These are phyloP conservation scores for Hypoxylon lienhwacheense DNA, from an alignment of 495 filamentous ascomycete species.

Conservation along the genomic window DNA sequence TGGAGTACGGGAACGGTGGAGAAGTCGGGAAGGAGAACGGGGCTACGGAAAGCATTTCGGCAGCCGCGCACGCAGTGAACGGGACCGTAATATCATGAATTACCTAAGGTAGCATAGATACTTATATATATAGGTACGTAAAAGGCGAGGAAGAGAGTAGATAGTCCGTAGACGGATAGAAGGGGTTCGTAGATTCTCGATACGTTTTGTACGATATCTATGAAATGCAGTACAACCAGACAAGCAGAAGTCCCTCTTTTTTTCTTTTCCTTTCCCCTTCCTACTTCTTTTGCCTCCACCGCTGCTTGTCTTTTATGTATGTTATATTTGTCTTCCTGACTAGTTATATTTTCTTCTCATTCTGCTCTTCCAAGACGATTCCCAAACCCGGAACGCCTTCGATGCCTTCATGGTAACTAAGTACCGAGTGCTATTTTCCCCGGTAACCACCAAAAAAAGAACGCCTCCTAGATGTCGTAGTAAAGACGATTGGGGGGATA, in stretches of 20 bases:
- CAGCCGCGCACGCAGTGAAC: constrained; percentile 12
- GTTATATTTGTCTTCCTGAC: neutral
- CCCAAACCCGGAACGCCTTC: constrained; percentile 25
- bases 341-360: neutral
- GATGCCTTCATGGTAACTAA: constrained; percentile 17
- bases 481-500: neutral
- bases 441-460: constrained; percentile 9
- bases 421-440: constrained; percentile 4
- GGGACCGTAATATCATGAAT: constrained; percentile 18
- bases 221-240: too few species aligned
- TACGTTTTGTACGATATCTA: constrained; percentile 2
- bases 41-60: constrained; percentile 2
- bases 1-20: constrained; percentile 23
- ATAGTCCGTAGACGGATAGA: neutral
- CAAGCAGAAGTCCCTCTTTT: neutral
- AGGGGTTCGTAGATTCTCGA: neutral
- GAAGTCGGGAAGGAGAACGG: neutral
- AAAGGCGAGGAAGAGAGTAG: constrained; percentile 1
- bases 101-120: neutral
- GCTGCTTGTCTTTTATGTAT: too few species aligned
- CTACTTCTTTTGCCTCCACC: too few species aligned
- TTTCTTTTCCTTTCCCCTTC: neutral
- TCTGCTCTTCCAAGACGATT: neutral
- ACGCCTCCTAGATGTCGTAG: constrained; percentile 16
- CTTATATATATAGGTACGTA: constrained; percentile 13